Evolutionary conservation across 352 stramenopile genomes (phyloP).

Genomic region (Pythium dissimile): DNA sequence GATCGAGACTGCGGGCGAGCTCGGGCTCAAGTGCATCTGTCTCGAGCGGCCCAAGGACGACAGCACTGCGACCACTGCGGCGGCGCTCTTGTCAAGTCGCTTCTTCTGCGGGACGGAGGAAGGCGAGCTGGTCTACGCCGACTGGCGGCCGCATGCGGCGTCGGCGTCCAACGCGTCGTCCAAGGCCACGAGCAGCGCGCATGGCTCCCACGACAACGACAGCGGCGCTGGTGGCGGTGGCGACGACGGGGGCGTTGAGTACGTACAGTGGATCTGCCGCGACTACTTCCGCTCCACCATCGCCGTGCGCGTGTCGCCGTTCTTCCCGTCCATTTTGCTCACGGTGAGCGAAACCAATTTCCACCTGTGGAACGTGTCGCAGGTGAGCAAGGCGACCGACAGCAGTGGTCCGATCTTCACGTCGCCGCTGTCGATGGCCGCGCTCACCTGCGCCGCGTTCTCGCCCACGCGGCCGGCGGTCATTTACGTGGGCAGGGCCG

Average conservation of each 20-base stretch:
- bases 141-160: conserved; percentile 81
- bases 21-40: conserved; percentile 62
- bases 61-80: not conserved
- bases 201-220: conserved; percentile 6
- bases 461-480: conserved; percentile 87
- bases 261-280: conserved; percentile 88
- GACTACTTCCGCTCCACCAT: conserved; percentile 88
- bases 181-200: not conserved
- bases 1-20: conserved; percentile 61
- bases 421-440: conserved; percentile 71
- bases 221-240: conserved; percentile 31
- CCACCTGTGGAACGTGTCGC: conserved; percentile 89
- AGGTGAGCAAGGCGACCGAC: conserved; percentile 29
- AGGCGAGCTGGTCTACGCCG: conserved; percentile 86
- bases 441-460: conserved; percentile 85
- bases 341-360: conserved; percentile 89
- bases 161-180: conserved; percentile 28
- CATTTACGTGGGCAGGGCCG: conserved; percentile 85
- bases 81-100: conserved; percentile 40
- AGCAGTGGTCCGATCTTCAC: conserved; percentile 80
- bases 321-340: conserved; percentile 89
- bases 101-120: conserved; percentile 88
- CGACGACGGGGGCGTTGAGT: conserved; percentile 71
- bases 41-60: conserved; percentile 68
- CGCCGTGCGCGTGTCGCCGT: conserved; percentile 81